Percentiles rank a stretch among this genome's conserved stretches.
Evolutionary conservation across 2,329 filamentous ascomycete species (phyloP).

Genomic region (Periconia sp.): DNA sequence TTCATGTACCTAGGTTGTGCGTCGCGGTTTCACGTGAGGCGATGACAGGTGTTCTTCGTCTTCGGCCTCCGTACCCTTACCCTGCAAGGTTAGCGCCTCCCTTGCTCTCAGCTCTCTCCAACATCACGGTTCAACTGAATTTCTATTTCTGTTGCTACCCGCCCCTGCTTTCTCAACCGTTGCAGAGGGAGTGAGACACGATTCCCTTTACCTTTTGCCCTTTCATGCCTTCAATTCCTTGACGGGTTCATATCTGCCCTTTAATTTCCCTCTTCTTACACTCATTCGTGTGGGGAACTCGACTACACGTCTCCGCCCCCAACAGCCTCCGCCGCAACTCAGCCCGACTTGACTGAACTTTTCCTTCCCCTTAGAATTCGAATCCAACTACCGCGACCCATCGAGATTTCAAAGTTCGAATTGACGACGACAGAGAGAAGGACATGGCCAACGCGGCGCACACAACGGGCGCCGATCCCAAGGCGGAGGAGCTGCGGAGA

Average conservation of each 20-base stretch:
- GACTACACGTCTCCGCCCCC: conserved; percentile 5
- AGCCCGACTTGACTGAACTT: background rate
- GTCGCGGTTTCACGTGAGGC: conserved; percentile 8
- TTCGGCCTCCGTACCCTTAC: conserved; percentile 5
- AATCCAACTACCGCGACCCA: background rate
- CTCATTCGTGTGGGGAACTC: conserved; percentile 7
- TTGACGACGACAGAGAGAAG: background rate
- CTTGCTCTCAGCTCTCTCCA: conserved; percentile 14
- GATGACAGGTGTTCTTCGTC: conserved; percentile 19
- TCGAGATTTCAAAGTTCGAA: background rate
- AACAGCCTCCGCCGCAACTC: background rate
- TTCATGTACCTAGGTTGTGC: too few species aligned
- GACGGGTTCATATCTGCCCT: conserved; percentile 10
- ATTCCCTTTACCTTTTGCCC: background rate
- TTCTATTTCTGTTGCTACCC: conserved; percentile 28
- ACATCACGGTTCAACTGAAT: conserved; percentile 7
- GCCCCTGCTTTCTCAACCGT: conserved; percentile 21
- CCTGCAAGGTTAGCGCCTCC: conserved; percentile 11
- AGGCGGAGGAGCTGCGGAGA: conserved; percentile 48
- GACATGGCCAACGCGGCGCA: conserved; percentile 35
- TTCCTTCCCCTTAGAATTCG: background rate
- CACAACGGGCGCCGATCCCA: conserved; percentile 45
- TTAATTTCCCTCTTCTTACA: conserved; percentile 19
- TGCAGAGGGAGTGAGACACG: conserved; percentile 20
- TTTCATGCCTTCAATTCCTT: conserved; percentile 1